phyloP scores from a whole-genome alignment of 2,329 filamentous ascomycete genomes.

The Fusarium torulosum region DNA sequence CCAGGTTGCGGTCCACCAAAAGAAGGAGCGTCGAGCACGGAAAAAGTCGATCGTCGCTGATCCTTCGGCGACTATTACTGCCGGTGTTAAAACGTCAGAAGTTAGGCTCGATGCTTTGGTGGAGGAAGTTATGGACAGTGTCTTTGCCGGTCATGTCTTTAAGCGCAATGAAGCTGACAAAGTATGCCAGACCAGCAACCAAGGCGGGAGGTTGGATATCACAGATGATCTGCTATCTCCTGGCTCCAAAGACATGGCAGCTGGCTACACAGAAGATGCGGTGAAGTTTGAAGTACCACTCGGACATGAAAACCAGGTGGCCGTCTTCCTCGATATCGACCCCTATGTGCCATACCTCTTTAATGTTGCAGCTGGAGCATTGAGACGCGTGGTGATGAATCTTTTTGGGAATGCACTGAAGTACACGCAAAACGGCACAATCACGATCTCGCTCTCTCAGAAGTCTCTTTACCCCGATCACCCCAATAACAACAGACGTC shows the following conservation, averaged over 20 bases:
- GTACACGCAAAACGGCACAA: slow-evolving; percentile 61
- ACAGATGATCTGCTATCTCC: not conserved
- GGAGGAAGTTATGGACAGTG: slow-evolving; percentile 44
- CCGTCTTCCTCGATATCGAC: slow-evolving; percentile 56
- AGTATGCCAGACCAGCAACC: slow-evolving; percentile 25
- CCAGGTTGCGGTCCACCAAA: slow-evolving; percentile 45
- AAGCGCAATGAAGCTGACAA: slow-evolving; percentile 31
- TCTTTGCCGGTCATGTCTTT: slow-evolving; percentile 40
- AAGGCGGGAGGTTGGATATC: slow-evolving; percentile 1
- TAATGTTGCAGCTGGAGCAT: slow-evolving; percentile 64
- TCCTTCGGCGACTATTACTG: slow-evolving; percentile 3
- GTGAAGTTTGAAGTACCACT: slow-evolving; percentile 20
- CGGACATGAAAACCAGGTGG: slow-evolving; percentile 37
- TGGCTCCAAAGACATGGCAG: not conserved
- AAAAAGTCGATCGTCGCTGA: slow-evolving; percentile 21
- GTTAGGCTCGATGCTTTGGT: slow-evolving; percentile 35
- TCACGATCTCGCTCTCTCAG: slow-evolving; percentile 49
- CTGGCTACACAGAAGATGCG: slow-evolving; percentile 1
- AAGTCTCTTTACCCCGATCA: slow-evolving; percentile 7
- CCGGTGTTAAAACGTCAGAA: slow-evolving; percentile 8
- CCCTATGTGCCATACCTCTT: slow-evolving; percentile 63
- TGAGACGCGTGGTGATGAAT: slow-evolving; percentile 70
- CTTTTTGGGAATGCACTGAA: slow-evolving; percentile 73
- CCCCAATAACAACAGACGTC: slow-evolving; percentile 3
- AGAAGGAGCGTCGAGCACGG: slow-evolving; percentile 21